Base-by-base conservation (phyloP, 345 rosid genomes). In the Euphorbia lathyris region DNA sequence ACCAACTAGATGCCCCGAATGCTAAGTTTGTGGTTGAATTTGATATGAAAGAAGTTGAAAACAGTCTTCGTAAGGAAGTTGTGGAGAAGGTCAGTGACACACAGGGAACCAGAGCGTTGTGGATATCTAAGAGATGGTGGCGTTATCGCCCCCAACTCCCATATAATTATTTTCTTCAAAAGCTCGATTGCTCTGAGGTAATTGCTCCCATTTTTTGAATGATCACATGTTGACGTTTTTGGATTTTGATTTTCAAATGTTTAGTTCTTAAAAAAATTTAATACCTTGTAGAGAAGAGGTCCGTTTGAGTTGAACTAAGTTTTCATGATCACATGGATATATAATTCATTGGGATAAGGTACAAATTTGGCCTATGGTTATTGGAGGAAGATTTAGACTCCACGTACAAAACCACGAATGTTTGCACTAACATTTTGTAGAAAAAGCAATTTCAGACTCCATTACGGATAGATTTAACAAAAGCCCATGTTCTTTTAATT, bases 121-220 rank as follows among this genome's bases (percentile, higher is more conserved):
- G 98, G 98, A 93, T 93, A 81, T 84, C 98, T 40, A 93, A 93
- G 82, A 86, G 98, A 83, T 93, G 98, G 98, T 93, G 98, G 98
- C 86, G 83, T 43, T 93, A 93, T 77, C 97, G 94, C 76, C 98
- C 98, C 58, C 89, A 83, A 77, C 85, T 93, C 76, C 96, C 97
- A 32, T 93, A 93, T 66, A 89, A 92, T 55, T 93, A 89, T 81
- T 89, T 93, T 80, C 97, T 93, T 65, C 90, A 93, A 65, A 93
- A 91, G 77, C 94, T 93, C 69, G 98, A 93, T 76, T 74, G 79
- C 63, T 93, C 96, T 26, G 98, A 93, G 91, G 98, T 88, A 81
- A 70, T 67, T 58, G 5, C 42, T 27, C 63, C 48, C 63, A 6
- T 50, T 47, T 42, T 40, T 68, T 57, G 25, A 72, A 23, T 34